Conservation (phyloP, 1,284 basidiomycete genomes). For the Ustilago curta region DNA sequence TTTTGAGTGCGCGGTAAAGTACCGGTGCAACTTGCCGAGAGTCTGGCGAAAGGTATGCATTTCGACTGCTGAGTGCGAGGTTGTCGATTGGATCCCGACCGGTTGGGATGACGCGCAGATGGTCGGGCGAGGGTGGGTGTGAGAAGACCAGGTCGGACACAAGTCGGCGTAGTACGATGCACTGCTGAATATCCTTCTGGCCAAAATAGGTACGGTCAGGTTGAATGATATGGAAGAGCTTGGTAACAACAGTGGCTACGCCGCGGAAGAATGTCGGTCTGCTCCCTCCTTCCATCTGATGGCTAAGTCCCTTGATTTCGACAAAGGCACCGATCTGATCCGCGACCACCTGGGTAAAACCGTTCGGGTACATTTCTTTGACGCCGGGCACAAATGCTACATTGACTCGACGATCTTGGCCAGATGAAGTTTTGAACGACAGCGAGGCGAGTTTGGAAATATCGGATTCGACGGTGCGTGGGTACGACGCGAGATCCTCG, state of each 20-base stretch:
- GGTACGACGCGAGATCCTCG: constrained; percentile 91
- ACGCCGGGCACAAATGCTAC: constrained; percentile 59
- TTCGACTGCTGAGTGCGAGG: constrained; percentile 90
- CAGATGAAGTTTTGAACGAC: not conserved
- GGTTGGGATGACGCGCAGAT: constrained; percentile 80
- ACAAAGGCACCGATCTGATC: constrained; percentile 89
- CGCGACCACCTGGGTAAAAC: constrained; percentile 82
- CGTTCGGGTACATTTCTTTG: constrained; percentile 79
- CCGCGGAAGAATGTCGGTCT: constrained; percentile 94
- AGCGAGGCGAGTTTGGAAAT: constrained; percentile 53
- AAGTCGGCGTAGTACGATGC: constrained; percentile 85
- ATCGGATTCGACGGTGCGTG: constrained; percentile 75
- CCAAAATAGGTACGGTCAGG: constrained; percentile 94
- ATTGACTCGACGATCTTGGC: constrained; percentile 26
- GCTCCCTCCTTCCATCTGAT: constrained; percentile 86
- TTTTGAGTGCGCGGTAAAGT: constrained; percentile 78
- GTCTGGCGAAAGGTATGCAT: constrained; percentile 80
- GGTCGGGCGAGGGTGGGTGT: constrained; percentile 78
- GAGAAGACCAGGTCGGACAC: constrained; percentile 83
- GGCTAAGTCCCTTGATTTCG: constrained; percentile 83
- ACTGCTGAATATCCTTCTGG: constrained; percentile 98
- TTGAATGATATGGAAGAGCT: constrained; percentile 93
- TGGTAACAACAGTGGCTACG: constrained; percentile 93
- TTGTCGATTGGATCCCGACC: constrained; percentile 75
- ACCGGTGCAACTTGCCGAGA: constrained; percentile 80